These are phyloP conservation scores for Phytophthora nicotianae DNA, from an alignment of 352 stramenopile genomes.

Conservation along the genomic window DNA sequence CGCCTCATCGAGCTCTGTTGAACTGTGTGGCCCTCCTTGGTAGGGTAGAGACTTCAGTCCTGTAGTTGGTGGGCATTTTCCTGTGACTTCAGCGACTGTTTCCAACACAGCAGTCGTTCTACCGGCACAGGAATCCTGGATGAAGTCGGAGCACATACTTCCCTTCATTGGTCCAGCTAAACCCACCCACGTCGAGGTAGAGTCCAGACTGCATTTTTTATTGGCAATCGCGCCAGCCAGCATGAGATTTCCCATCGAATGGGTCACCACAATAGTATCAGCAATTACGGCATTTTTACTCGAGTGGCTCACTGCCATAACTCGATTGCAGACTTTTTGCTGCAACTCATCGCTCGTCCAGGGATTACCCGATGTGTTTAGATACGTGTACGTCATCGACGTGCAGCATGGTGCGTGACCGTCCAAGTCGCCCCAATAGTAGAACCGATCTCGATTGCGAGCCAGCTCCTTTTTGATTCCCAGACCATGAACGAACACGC, in stretches of 20 bases:
- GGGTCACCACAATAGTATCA: conserved; percentile 39
- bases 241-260: conserved; percentile 50
- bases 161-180: conserved; percentile 41
- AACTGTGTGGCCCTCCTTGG: conserved; percentile 28
- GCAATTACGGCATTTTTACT: conserved; percentile 21
- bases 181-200: conserved; percentile 36
- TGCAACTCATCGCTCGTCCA: conserved; percentile 38
- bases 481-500: conserved; percentile 41
- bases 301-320: conserved; percentile 22
- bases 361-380: conserved; percentile 36
- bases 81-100: conserved; percentile 32
- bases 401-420: conserved; percentile 40
- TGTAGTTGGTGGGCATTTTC: conserved; percentile 30
- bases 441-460: conserved; percentile 18
- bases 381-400: conserved; percentile 30
- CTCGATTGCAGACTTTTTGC: conserved; percentile 34
- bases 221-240: conserved; percentile 36
- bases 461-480: conserved; percentile 22
- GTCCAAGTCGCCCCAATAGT: conserved; percentile 37
- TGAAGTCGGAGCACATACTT: conserved; percentile 46
- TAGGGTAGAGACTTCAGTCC: conserved; percentile 33
- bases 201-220: conserved; percentile 39
- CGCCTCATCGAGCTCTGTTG: conserved; percentile 10
- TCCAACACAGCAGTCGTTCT: conserved; percentile 23
- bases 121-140: conserved; percentile 36